Evolutionary conservation across 2,329 filamentous ascomycete species (phyloP).

Genomic region (Colletotrichum acutatum): DNA sequence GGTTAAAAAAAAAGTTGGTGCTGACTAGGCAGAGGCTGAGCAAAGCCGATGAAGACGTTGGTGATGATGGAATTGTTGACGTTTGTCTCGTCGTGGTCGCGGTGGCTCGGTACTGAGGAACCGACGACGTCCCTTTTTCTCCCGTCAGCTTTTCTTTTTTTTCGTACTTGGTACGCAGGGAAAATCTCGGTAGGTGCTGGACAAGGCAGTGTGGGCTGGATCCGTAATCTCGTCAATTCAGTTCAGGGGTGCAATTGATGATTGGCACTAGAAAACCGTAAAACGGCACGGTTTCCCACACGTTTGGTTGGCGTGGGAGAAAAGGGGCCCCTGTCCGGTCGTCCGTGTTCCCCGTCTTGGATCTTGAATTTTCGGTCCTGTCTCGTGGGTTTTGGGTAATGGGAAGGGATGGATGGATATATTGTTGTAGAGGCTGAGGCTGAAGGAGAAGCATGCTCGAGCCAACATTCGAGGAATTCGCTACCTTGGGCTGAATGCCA

Average conservation of each 20-base stretch:
- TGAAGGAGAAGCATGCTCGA: neutral
- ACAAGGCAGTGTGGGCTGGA: conserved; percentile 10
- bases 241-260: conserved; percentile 21
- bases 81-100: neutral
- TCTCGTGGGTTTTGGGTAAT: neutral
- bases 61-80: conserved; percentile 11
- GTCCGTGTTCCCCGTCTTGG: neutral
- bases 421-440: neutral
- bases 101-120: neutral
- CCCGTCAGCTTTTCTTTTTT: neutral
- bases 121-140: neutral
- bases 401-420: neutral
- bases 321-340: conserved; percentile 9
- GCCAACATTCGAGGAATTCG: neutral
- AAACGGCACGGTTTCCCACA: conserved; percentile 15
- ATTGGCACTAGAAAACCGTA: conserved; percentile 19
- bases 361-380: neutral
- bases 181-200: neutral
- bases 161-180: neutral
- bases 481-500: neutral
- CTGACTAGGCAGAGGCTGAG: neutral
- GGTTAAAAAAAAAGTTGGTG: neutral
- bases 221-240: conserved; percentile 31
- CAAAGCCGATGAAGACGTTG: conserved; percentile 8
- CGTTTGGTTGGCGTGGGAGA: conserved; percentile 21